Evolutionary conservation across 805 yeast species (phyloP).

Genomic region (Sugiyamaella floridensis): DNA sequence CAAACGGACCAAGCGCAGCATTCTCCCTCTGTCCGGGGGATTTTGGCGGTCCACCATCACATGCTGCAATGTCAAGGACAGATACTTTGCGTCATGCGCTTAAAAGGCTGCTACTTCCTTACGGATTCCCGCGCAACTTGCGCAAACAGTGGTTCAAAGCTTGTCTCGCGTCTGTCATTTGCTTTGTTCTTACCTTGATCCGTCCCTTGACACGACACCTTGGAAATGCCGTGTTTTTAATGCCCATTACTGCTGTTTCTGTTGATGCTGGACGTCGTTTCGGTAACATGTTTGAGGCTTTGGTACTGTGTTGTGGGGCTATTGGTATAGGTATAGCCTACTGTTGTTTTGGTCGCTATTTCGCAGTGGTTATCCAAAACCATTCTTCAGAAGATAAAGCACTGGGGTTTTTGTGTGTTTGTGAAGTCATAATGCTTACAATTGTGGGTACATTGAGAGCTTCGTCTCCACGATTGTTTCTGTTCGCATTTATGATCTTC

Average conservation of each 20-base stretch:
- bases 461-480: constrained; percentile 41
- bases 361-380: constrained; percentile 36
- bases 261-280: constrained; percentile 46
- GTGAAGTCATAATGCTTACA: constrained; percentile 42
- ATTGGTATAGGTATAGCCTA: constrained; percentile 38
- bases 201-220: constrained; percentile 31
- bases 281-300: constrained; percentile 42
- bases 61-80: not conserved
- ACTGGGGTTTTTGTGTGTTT: constrained; percentile 38
- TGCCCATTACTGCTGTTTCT: constrained; percentile 41
- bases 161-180: constrained; percentile 21
- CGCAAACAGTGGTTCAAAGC: constrained; percentile 10
- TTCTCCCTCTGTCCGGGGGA: no score
- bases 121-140: not conserved
- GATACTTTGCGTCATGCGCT: not conserved
- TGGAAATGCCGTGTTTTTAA: constrained; percentile 40
- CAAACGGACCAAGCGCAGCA: no score
- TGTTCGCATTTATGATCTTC: constrained; percentile 42
- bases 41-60: not conserved
- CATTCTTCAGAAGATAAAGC: constrained; percentile 29
- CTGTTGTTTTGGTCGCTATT: constrained; percentile 36
- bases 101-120: not conserved
- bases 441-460: constrained; percentile 46
- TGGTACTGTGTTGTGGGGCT: constrained; percentile 37
- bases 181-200: constrained; percentile 37